These are phyloP conservation scores for Cladosporium sp. DNA, from an alignment of 2,329 filamentous ascomycete species.

Conservation along the genomic window DNA sequence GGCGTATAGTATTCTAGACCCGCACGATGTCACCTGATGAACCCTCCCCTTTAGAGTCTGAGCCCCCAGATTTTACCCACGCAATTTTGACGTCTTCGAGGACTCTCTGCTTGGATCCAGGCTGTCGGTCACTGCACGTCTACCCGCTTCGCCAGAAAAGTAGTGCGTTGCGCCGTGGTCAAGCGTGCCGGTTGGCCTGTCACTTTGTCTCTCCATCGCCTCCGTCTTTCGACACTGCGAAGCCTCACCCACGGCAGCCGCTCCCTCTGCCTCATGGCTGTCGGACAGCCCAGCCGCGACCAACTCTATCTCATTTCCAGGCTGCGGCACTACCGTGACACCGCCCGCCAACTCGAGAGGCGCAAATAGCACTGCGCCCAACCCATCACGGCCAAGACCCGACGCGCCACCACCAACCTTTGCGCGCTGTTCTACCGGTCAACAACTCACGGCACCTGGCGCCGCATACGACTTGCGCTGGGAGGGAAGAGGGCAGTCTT, in stretches of 20 bases:
- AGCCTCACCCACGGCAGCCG: too few species aligned
- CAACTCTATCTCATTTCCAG: neutral
- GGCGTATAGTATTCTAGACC: neutral
- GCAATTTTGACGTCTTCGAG: slow-evolving; percentile 10
- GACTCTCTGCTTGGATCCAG: neutral
- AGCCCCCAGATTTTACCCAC: slow-evolving; percentile 10
- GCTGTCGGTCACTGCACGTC: slow-evolving; percentile 9
- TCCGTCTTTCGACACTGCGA: too few species aligned
- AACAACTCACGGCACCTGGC: too few species aligned
- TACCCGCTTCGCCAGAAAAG: slow-evolving; percentile 10
- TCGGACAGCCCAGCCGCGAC: neutral
- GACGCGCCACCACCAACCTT: too few species aligned
- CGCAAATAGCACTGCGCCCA: too few species aligned
- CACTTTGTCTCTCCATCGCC: too few species aligned
- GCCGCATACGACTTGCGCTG: too few species aligned
- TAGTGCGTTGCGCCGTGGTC: slow-evolving; percentile 10
- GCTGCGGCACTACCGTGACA: neutral
- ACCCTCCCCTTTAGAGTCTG: neutral
- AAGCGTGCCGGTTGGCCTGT: neutral
- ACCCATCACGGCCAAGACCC: too few species aligned
- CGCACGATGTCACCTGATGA: neutral
- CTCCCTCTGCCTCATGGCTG: too few species aligned
- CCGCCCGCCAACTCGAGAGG: too few species aligned
- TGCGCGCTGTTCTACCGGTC: too few species aligned
- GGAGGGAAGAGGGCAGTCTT: too few species aligned